Base-by-base conservation (phyloP, 352 stramenopile species). In the Thraustochytrium striatum region DNA sequence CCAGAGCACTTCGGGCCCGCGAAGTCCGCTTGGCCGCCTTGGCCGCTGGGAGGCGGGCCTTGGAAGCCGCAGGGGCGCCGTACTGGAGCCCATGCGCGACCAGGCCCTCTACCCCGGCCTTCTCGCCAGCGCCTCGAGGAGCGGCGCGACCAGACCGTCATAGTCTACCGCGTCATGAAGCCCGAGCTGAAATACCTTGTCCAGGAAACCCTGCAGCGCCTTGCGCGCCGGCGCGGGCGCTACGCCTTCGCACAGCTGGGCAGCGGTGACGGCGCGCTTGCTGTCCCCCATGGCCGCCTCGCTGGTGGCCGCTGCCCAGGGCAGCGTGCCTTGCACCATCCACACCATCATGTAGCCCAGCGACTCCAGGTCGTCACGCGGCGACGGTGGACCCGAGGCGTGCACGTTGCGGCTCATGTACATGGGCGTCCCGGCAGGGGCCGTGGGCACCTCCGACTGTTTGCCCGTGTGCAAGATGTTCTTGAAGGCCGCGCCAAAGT, bases 401-500 rank as follows among this genome's bases (percentile, higher is more conserved):
- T 75, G 65, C 19, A 75, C 61, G 36, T 25, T 30, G 28, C 19
- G 65, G 65, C 65, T 75, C 65, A 75, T 75, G 52, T 62, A 75
- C 5, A 75, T 5, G 5, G 65, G 65, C 5, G 65, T 75, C n/a
- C 65, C 65, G 9, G 39, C 35, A 8, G 65, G 65, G 7, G n/a
- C 44, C 19, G 43, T 28, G 3, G 65, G 41, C 21, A 43, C 65
- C 32, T 38, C 32, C 0, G 47, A 25, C 47, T 55, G 47, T 16
- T 25, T 16, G 8, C 41, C 41, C 44, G 43, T 58, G 65, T 75
- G 50, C 32, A 25, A 52, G 11, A 58, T 9, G 16, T 62, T 32
- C 65, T 75, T 75, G 65, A 30, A 75, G 21, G 25, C 65, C 11
- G 65, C 65, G 50, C 65, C 65, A 61, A 75, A 75, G 52, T 75